Conservation (phyloP, 345 rosid species). For the Salix suchowensis region DNA sequence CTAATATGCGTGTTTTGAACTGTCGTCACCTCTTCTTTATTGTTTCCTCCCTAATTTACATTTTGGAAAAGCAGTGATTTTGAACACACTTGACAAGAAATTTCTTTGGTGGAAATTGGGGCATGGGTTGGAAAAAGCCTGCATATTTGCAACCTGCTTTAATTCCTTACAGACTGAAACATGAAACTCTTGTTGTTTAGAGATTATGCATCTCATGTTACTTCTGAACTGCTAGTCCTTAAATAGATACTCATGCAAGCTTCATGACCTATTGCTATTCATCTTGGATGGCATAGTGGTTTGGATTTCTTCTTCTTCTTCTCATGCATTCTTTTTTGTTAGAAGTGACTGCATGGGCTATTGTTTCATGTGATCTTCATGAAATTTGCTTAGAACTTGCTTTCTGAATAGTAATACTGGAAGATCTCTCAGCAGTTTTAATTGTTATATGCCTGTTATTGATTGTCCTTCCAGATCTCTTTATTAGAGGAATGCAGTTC, state of each 20-base stretch:
- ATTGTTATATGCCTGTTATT: background rate
- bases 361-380: background rate
- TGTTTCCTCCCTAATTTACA: no score
- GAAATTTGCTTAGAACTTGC: background rate
- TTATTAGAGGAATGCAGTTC: conserved; percentile 80
- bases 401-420: background rate
- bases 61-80: no score
- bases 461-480: conserved; percentile 50
- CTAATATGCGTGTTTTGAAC: no score
- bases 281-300: background rate
- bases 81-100: background rate
- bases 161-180: background rate
- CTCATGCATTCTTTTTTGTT: background rate
- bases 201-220: background rate
- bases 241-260: background rate
- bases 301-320: background rate
- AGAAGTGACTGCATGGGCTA: background rate
- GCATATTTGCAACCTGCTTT: background rate
- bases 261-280: background rate
- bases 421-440: background rate
- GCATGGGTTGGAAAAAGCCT: background rate
- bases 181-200: background rate
- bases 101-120: background rate
- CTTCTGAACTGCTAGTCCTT: background rate
- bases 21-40: no score